phyloP scores from a whole-genome alignment of 2,329 filamentous ascomycete genomes.

The Scorias spongiosa region DNA sequence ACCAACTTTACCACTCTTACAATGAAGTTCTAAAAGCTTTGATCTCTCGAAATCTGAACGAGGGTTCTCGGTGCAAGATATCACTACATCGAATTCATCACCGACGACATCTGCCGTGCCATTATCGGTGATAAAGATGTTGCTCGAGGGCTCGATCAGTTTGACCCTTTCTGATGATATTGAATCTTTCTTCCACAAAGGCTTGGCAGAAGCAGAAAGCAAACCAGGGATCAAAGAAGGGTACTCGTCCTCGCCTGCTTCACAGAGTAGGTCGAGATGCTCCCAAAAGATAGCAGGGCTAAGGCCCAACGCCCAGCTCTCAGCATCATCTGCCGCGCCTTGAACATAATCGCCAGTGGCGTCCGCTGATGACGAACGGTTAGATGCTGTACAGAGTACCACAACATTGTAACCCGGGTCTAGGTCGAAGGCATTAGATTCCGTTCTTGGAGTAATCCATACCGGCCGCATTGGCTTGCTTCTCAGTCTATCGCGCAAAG shows the following conservation, averaged over 20 bases:
- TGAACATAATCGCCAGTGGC: conserved; percentile 69
- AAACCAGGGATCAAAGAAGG: conserved; percentile 35
- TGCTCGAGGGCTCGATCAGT: conserved; percentile 26
- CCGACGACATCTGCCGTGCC: conserved; percentile 23
- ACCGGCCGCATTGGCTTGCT: conserved; percentile 58
- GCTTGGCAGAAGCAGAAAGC: conserved; percentile 7
- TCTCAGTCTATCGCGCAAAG: conserved; percentile 40
- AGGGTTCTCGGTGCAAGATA: conserved; percentile 31
- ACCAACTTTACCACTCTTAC: conserved; percentile 55
- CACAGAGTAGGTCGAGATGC: conserved; percentile 45
- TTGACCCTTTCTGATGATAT: conserved; percentile 15
- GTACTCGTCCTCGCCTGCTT: conserved; percentile 49
- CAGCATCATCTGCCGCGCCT: conserved; percentile 85
- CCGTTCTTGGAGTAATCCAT: conserved; percentile 61
- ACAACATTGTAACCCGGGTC: conserved; percentile 51
- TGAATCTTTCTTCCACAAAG: not conserved
- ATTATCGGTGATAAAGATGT: conserved; percentile 27
- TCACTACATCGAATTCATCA: conserved; percentile 23
- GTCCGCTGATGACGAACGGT: conserved; percentile 52
- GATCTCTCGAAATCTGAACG: conserved; percentile 6
- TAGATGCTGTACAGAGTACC: conserved; percentile 74
- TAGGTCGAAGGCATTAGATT: conserved; percentile 29
- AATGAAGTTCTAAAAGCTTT: conserved; percentile 40
- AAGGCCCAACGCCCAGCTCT: conserved; percentile 77
- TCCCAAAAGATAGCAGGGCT: conserved; percentile 70